Evolutionary conservation across 2,329 filamentous ascomycete species (phyloP).

Genomic region (Pestalotiopsis sp.): DNA sequence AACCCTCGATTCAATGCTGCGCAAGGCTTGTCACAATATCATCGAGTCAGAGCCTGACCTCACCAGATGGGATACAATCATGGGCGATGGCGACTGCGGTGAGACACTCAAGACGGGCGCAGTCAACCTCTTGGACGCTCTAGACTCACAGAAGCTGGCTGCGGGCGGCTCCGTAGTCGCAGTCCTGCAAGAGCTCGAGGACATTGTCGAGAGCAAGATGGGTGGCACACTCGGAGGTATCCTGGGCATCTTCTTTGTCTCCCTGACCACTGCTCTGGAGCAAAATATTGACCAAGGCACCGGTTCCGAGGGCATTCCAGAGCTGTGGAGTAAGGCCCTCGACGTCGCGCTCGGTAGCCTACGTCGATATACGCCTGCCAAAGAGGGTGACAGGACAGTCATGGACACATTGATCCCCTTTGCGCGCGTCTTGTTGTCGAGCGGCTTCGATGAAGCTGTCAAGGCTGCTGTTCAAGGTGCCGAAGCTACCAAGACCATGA

Average conservation of each 20-base stretch:
- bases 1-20: slow-evolving; percentile 56
- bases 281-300: slow-evolving; percentile 32
- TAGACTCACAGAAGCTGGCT: slow-evolving; percentile 39
- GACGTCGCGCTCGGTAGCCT: slow-evolving; percentile 46
- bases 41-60: slow-evolving; percentile 63
- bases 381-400: slow-evolving; percentile 57
- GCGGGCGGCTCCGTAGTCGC: slow-evolving; percentile 46
- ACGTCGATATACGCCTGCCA: slow-evolving; percentile 54
- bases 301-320: slow-evolving; percentile 30
- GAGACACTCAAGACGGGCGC: slow-evolving; percentile 61
- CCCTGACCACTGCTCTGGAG: slow-evolving; percentile 37
- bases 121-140: slow-evolving; percentile 46
- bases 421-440: slow-evolving; percentile 45
- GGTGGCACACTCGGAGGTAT: slow-evolving; percentile 39
- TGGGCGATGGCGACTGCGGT: slow-evolving; percentile 69
- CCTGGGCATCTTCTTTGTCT: slow-evolving; percentile 48
- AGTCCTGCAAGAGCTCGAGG: slow-evolving; percentile 50
- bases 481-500: slow-evolving; percentile 65
- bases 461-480: slow-evolving; percentile 61
- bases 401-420: slow-evolving; percentile 61
- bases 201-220: slow-evolving; percentile 59
- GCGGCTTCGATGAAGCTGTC: slow-evolving; percentile 57
- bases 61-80: slow-evolving; percentile 63
- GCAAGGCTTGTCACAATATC: slow-evolving; percentile 52
- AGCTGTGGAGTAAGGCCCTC: slow-evolving; percentile 46